phyloP scores from a whole-genome alignment of 768 basidiomycete genomes.

The Lactarius sanguifluus region DNA sequence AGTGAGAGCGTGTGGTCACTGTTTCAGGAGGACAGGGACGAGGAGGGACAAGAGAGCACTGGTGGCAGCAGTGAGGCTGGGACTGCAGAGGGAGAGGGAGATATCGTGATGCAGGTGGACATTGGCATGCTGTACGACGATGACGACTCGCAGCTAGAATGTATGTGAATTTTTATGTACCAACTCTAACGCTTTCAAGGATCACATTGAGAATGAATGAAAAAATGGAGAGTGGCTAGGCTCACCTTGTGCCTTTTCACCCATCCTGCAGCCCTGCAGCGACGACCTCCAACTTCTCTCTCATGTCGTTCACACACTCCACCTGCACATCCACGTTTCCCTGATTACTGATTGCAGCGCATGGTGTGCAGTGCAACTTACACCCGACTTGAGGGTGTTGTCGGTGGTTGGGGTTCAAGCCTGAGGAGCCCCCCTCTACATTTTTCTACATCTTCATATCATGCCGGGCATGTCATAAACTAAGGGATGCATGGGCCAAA shows the following conservation, averaged over 20 bases:
- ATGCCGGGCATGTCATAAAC: too few species aligned
- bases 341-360: slow-evolving; percentile 46
- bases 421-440: too few species aligned
- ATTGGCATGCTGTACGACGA: background rate
- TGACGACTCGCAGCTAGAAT: background rate
- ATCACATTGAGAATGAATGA: background rate
- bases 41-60: background rate
- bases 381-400: too few species aligned
- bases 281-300: slow-evolving; percentile 55
- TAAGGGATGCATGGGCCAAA: too few species aligned
- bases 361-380: too few species aligned
- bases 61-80: background rate
- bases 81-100: slow-evolving; percentile 3
- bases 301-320: slow-evolving; percentile 52
- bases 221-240: background rate
- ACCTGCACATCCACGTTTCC: slow-evolving; percentile 56
- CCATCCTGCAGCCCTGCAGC: slow-evolving; percentile 33
- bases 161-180: background rate
- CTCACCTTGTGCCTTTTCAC: background rate
- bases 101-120: slow-evolving; percentile 3
- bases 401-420: too few species aligned
- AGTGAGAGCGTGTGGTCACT: slow-evolving; percentile 36
- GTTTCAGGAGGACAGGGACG: slow-evolving; percentile 33
- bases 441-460: too few species aligned
- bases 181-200: too few species aligned